Conservation (phyloP, 257 asterid species). For the Jaltomata sinuosa region DNA sequence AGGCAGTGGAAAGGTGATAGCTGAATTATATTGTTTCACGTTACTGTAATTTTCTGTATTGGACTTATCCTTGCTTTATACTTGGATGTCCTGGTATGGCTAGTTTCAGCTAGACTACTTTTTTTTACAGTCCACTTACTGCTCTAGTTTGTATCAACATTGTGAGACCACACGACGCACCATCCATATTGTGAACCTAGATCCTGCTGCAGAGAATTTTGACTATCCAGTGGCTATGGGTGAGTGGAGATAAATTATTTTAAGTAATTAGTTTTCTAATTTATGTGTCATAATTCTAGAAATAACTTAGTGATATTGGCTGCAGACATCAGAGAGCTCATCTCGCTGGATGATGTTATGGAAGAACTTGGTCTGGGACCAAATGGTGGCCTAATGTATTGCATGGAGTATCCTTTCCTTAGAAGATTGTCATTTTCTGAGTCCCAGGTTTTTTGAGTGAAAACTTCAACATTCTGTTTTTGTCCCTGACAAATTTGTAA, state of each 20-base stretch:
- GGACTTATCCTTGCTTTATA: not conserved
- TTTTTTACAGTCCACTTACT: constrained; percentile 74
- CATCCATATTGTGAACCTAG: constrained; percentile 75
- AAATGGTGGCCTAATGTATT: constrained; percentile 89
- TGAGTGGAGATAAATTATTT: constrained; percentile 14
- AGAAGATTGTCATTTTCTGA: not conserved
- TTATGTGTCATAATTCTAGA: not conserved
- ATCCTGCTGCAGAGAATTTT: constrained; percentile 94
- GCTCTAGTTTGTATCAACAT: constrained; percentile 75
- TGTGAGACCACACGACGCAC: constrained; percentile 73
- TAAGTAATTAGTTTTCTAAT: not conserved
- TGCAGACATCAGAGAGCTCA: constrained; percentile 77
- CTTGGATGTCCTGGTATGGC: not conserved
- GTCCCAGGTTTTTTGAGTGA: not conserved
- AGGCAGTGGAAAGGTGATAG: constrained; percentile 93
- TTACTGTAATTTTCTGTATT: not conserved
- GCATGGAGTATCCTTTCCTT: constrained; percentile 92
- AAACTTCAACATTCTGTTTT: not conserved
- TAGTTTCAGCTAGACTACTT: not conserved
- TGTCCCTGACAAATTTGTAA: constrained; percentile 5
- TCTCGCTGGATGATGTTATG: constrained; percentile 90
- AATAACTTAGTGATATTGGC: not conserved
- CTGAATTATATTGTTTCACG: not conserved
- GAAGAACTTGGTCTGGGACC: constrained; percentile 91
- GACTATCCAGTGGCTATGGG: constrained; percentile 97